Evolutionary conservation across 1,284 basidiomycete species (phyloP).

Genomic region (Amylostereum chailletii): DNA sequence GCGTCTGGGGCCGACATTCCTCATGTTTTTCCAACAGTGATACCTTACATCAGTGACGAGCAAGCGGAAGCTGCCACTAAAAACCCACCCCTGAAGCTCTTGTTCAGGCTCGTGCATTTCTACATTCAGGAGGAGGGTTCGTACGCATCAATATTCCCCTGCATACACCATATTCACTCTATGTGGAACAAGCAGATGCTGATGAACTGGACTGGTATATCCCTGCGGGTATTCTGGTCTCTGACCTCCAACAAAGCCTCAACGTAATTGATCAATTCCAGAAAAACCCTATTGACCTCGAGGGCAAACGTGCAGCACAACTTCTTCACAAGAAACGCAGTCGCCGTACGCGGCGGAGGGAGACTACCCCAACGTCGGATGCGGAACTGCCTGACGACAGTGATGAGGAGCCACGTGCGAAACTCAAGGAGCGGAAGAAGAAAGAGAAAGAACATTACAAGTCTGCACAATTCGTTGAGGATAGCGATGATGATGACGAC

Average conservation of each 20-base stretch:
- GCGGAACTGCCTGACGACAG: slow-evolving; percentile 26
- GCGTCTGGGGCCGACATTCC: neutral
- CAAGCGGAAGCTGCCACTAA: slow-evolving; percentile 69
- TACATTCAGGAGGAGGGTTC: slow-evolving; percentile 53
- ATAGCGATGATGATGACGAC: slow-evolving; percentile 71
- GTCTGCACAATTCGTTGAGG: slow-evolving; percentile 83
- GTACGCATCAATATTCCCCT: slow-evolving; percentile 6
- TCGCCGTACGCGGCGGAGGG: slow-evolving; percentile 36
- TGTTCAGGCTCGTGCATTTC: slow-evolving; percentile 71
- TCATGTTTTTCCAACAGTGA: slow-evolving; percentile 35
- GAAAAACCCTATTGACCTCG: slow-evolving; percentile 63
- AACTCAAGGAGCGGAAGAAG: slow-evolving; percentile 41
- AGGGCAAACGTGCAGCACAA: slow-evolving; percentile 62
- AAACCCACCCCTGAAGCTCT: slow-evolving; percentile 71
- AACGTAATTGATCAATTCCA: slow-evolving; percentile 74
- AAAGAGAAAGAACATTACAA: slow-evolving; percentile 76
- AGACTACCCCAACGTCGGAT: slow-evolving; percentile 36
- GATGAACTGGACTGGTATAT: slow-evolving; percentile 77
- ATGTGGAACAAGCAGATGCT: slow-evolving; percentile 33
- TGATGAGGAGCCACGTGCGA: slow-evolving; percentile 35
- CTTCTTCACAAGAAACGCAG: slow-evolving; percentile 56
- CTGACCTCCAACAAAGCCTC: slow-evolving; percentile 54
- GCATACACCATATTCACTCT: slow-evolving; percentile 2
- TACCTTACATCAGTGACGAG: slow-evolving; percentile 67
- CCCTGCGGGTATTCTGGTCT: slow-evolving; percentile 55